These are phyloP conservation scores for Hymenoscyphus linearis DNA, from an alignment of 2,329 filamentous ascomycete genomes.

Conservation along the genomic window DNA sequence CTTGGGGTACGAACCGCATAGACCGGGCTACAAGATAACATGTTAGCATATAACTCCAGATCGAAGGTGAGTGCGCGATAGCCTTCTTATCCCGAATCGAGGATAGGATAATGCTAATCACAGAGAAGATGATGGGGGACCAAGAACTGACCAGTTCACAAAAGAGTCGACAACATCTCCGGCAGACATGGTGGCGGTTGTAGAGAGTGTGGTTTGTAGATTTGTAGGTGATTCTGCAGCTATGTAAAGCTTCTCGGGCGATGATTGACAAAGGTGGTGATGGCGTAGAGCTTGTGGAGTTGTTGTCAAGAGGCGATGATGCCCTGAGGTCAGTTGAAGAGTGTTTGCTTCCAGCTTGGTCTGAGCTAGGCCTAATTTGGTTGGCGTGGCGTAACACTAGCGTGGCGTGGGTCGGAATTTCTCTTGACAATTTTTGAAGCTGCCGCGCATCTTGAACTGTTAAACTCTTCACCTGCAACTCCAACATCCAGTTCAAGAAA, in stretches of 20 bases:
- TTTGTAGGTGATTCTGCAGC: slow-evolving; percentile 16
- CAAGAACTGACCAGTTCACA: slow-evolving; percentile 59
- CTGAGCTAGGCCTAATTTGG: slow-evolving; percentile 3
- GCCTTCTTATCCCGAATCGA: neutral
- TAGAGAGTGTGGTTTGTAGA: slow-evolving; percentile 20
- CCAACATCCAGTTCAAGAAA: slow-evolving; percentile 12
- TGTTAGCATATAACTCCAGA: slow-evolving; percentile 39
- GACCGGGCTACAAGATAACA: slow-evolving; percentile 65
- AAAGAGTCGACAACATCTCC: slow-evolving; percentile 47
- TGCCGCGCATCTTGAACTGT: neutral
- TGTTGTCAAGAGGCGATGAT: slow-evolving; percentile 25
- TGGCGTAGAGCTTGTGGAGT: slow-evolving; percentile 24
- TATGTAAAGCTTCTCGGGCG: slow-evolving; percentile 21
- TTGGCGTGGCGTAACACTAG: slow-evolving; percentile 2
- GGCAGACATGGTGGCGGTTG: slow-evolving; percentile 60
- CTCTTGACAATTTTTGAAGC: slow-evolving; percentile 6
- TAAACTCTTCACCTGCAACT: neutral
- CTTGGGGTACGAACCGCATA: slow-evolving; percentile 80
- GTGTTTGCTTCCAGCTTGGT: slow-evolving; percentile 10
- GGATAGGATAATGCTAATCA: slow-evolving; percentile 17
- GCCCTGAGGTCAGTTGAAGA: slow-evolving; percentile 20
- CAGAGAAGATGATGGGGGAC: slow-evolving; percentile 28
- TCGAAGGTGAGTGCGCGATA: slow-evolving; percentile 1
- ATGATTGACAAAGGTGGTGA: slow-evolving; percentile 25
- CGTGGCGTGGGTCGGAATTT: slow-evolving; percentile 1